Conservation (phyloP, 345 rosid species). For the Punica granatum region DNA sequence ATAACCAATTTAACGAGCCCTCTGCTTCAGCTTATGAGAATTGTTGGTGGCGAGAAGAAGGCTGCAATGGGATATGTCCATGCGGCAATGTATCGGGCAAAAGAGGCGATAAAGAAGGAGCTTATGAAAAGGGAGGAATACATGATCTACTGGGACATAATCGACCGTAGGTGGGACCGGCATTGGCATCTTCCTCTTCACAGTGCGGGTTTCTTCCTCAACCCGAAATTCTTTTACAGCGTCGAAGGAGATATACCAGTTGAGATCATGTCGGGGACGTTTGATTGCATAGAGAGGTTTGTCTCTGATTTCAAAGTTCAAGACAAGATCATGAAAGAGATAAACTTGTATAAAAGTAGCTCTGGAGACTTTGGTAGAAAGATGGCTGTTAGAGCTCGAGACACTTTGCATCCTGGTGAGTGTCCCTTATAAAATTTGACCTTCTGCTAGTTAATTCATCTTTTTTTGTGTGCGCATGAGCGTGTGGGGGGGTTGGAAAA, state of each 20-base stretch:
- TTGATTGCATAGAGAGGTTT: slow-evolving; percentile 84
- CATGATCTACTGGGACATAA: slow-evolving; percentile 67
- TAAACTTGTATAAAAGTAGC: slow-evolving; percentile 61
- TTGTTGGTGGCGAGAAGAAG: slow-evolving; percentile 47
- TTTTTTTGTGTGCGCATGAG: background rate
- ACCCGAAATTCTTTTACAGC: slow-evolving; percentile 83
- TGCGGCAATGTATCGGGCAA: slow-evolving; percentile 74
- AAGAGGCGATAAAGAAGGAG: slow-evolving; percentile 76
- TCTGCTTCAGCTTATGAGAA: slow-evolving; percentile 51
- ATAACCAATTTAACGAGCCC: slow-evolving; percentile 53
- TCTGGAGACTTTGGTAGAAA: slow-evolving; percentile 85
- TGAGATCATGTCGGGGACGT: slow-evolving; percentile 56
- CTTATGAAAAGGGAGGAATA: slow-evolving; percentile 58
- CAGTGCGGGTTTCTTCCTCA: slow-evolving; percentile 84
- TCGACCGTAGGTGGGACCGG: slow-evolving; percentile 72
- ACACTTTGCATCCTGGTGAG: slow-evolving; percentile 28
- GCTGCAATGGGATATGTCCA: slow-evolving; percentile 88
- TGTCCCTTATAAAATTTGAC: slow-evolving; percentile 1
- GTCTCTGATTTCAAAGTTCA: slow-evolving; percentile 63
- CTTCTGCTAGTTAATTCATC: slow-evolving; percentile 1
- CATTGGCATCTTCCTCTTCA: slow-evolving; percentile 68
- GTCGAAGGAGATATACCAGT: slow-evolving; percentile 57
- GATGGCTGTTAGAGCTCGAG: slow-evolving; percentile 87
- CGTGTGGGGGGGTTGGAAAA: background rate
- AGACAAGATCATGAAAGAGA: slow-evolving; percentile 63